phyloP scores from a whole-genome alignment of 2,329 filamentous ascomycete species.

The Pestalotiopsis sp. region DNA sequence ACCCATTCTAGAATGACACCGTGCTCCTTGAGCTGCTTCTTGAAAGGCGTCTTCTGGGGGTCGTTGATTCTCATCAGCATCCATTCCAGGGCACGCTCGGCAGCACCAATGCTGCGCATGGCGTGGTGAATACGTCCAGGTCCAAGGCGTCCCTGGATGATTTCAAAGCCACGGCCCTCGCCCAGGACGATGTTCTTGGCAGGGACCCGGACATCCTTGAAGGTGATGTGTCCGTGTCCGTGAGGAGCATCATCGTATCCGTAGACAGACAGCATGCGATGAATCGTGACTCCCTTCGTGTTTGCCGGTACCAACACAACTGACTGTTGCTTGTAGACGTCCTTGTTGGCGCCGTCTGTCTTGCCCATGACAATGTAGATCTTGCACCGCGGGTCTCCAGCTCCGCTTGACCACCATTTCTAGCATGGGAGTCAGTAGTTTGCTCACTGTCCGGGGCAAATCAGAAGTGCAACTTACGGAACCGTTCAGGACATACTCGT shows the following conservation, averaged over 20 bases:
- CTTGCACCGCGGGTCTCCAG: slow-evolving; percentile 88
- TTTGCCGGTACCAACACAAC: slow-evolving; percentile 85
- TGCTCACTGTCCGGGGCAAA: neutral
- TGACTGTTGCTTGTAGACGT: slow-evolving; percentile 88
- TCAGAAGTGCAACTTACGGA: slow-evolving; percentile 50
- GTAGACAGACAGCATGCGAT: slow-evolving; percentile 92
- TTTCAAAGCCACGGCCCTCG: slow-evolving; percentile 93
- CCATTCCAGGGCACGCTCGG: slow-evolving; percentile 91
- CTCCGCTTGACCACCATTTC: slow-evolving; percentile 99
- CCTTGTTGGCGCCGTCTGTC: slow-evolving; percentile 73
- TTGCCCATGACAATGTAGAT: slow-evolving; percentile 98
- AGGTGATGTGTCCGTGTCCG: slow-evolving; percentile 90
- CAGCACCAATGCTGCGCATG: slow-evolving; percentile 91
- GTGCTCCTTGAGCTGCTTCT: slow-evolving; percentile 83
- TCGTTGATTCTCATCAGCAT: slow-evolving; percentile 95
- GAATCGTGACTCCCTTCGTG: slow-evolving; percentile 84
- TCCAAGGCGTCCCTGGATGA: slow-evolving; percentile 95
- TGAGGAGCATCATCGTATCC: slow-evolving; percentile 98
- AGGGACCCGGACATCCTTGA: slow-evolving; percentile 88
- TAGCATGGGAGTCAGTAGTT: slow-evolving; percentile 35
- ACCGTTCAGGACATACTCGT: slow-evolving; percentile 90
- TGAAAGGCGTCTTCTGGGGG: slow-evolving; percentile 86
- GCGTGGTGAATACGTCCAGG: slow-evolving; percentile 97
- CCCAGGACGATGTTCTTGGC: slow-evolving; percentile 84
- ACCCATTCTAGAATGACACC: slow-evolving; percentile 96